These are phyloP conservation scores for Cymbopogon citratus DNA, from an alignment of 176 grass and related monocot species.

Conservation along the genomic window DNA sequence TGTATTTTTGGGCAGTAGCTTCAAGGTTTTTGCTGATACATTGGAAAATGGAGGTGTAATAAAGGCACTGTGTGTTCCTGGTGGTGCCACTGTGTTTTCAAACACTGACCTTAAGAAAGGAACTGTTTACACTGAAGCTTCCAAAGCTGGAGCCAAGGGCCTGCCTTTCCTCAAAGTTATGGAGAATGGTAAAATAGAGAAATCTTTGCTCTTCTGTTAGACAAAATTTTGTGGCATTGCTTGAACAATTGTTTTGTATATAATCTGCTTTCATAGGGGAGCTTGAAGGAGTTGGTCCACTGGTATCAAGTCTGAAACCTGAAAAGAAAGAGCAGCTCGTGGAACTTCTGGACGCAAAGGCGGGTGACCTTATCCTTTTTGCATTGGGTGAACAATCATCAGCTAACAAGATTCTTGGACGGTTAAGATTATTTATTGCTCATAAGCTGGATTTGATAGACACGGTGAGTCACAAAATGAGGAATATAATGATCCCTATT, in stretches of 20 bases:
- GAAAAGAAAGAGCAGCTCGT: slow-evolving; percentile 61
- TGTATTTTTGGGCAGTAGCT: slow-evolving; percentile 56
- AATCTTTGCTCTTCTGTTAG: neutral
- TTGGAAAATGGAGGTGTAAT: slow-evolving; percentile 69
- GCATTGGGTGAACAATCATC: slow-evolving; percentile 60
- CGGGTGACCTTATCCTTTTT: slow-evolving; percentile 90
- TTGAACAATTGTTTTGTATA: neutral
- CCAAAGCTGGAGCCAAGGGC: slow-evolving; percentile 93
- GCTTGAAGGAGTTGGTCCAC: slow-evolving; percentile 73
- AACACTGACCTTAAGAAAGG: slow-evolving; percentile 97
- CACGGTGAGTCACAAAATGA: slow-evolving; percentile 40
- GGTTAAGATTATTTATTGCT: slow-evolving; percentile 68
- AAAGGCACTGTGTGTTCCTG: slow-evolving; percentile 74
- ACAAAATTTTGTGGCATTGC: neutral
- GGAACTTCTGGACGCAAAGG: slow-evolving; percentile 47
- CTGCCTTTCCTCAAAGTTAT: slow-evolving; percentile 92
- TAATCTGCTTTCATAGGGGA: slow-evolving; percentile 46
- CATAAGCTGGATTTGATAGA: slow-evolving; percentile 79
- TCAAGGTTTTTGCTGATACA: slow-evolving; percentile 91
- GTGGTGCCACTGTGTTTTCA: slow-evolving; percentile 73
- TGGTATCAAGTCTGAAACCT: slow-evolving; percentile 63
- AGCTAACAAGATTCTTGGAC: slow-evolving; percentile 68
- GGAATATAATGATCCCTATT: neutral
- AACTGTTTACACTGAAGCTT: slow-evolving; percentile 73
- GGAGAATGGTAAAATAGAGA: slow-evolving; percentile 64